phyloP scores from a whole-genome alignment of 352 stramenopile genomes.

The Globisporangium viniferum region DNA sequence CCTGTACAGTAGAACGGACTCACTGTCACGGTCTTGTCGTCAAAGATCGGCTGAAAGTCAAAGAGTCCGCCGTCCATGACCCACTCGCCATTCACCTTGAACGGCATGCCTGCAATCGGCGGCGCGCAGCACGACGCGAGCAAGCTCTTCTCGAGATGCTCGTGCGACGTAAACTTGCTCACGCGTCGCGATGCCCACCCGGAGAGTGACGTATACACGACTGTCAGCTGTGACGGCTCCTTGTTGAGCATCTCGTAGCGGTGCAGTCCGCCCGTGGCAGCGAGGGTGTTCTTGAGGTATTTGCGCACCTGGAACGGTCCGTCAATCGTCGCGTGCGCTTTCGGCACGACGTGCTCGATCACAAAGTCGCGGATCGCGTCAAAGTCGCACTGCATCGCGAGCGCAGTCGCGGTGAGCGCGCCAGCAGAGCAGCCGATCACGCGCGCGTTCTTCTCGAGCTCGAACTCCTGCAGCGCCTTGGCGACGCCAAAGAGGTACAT shows the following conservation, averaged over 20 bases:
- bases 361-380: conserved; percentile 68
- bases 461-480: conserved; percentile 77
- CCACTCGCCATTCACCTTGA: conserved; percentile 80
- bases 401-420: conserved; percentile 61
- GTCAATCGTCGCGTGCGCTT: conserved; percentile 41
- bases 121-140: conserved; percentile 77
- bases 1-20: conserved; percentile 86
- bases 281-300: conserved; percentile 60
- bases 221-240: conserved; percentile 34
- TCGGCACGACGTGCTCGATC: conserved; percentile 45
- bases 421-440: conserved; percentile 81
- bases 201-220: conserved; percentile 80
- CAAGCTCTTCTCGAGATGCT: conserved; percentile 63
- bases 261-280: conserved; percentile 33
- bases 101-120: conserved; percentile 80
- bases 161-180: conserved; percentile 58
- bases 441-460: conserved; percentile 51
- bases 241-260: conserved; percentile 50
- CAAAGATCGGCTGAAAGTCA: conserved; percentile 78
- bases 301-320: conserved; percentile 66
- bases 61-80: conserved; percentile 85
- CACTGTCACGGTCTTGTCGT: conserved; percentile 70
- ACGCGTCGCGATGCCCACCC: conserved; percentile 59
- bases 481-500: conserved; percentile 87
- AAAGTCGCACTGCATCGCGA: conserved; percentile 74